Base-by-base conservation (phyloP, 2,329 filamentous ascomycete species). In the Cladosporium sp. region DNA sequence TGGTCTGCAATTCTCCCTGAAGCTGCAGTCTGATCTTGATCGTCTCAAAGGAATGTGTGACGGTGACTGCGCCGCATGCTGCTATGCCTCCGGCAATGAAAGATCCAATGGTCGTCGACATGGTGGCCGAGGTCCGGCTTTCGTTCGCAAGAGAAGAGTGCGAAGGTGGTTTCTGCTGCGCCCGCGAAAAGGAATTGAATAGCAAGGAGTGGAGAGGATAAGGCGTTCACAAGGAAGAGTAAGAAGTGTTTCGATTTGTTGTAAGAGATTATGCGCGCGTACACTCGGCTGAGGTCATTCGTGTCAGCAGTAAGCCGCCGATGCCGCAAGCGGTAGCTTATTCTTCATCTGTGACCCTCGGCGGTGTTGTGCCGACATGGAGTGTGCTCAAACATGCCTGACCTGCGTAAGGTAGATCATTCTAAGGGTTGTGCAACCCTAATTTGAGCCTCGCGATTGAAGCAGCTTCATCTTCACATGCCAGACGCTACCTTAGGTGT, bases 11-110 rank as follows among this genome's bases (percentile, higher is more conserved):
- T 80, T 99, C 95, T 79, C 95, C 95, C 80, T 99, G 95, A 64
- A 99, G 80, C 82, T 99, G 95, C 86, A 99, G 88, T 74, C 92
- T 91, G 77, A 98, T 98, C 86, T 99, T 99, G 78, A 99, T 93
- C 14, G 94, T 98, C 81, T 99, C 95, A 82, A 98, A 98, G 65
- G 93, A 93, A 80, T 99, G 95, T 60, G 95, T 98, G 70, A 96
- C 93, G 49, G 94, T 98, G 66, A 99, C 95, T 70, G 95, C 95
- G 76, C 95, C 95, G 81, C 94, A 98, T 70, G 95, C 95, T 76
- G 95, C 95, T 76, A 99, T 91, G 77, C 95, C 95, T 77, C 95
- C 95, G 65, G 95, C 94, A 74, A 98, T 88, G 83, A 99, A 99
- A 68, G 93, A 92, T 71, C 82, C 81, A 56, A 79, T 73, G n/a